Percentiles rank a stretch among this genome's conserved stretches.
Conservation (phyloP, 164 flowering plant species). For the Echeveria elegans region DNA sequence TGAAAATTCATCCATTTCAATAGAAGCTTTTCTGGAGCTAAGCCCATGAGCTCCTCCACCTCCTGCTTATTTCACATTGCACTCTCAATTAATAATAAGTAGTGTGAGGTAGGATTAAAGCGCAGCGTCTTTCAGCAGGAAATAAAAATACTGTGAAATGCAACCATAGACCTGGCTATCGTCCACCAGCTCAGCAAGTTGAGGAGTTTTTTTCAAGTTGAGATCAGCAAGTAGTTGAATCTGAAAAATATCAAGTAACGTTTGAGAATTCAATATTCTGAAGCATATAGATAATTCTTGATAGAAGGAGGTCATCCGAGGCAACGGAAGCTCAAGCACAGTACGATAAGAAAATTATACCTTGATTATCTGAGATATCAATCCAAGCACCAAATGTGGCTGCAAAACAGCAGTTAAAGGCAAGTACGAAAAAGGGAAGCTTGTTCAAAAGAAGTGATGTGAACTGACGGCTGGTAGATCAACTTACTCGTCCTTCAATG, state of each 20-base stretch:
- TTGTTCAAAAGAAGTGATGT: not conserved
- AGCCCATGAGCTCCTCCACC: conserved; percentile 74
- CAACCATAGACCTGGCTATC: conserved; percentile 43
- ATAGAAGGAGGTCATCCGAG: not conserved
- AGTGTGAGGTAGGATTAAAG: not conserved
- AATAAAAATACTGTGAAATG: not conserved
- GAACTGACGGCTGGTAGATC: not conserved
- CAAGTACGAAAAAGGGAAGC: not conserved
- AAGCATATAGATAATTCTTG: not conserved
- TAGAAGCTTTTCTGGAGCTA: conserved; percentile 79
- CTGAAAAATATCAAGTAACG: conserved; percentile 22
- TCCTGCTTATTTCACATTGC: conserved; percentile 38
- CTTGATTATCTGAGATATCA: conserved; percentile 94
- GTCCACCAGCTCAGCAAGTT: conserved; percentile 76
- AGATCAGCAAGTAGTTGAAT: conserved; percentile 90
- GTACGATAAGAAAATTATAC: conserved; percentile 19
- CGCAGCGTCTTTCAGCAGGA: not conserved
- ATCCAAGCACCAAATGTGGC: conserved; percentile 86
- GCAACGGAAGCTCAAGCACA: not conserved
- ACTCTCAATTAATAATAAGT: not conserved
- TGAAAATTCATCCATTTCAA: conserved; percentile 93
- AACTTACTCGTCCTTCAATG: conserved; percentile 85
- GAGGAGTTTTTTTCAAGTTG: conserved; percentile 86
- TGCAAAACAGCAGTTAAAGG: conserved; percentile 26
- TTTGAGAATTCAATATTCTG: not conserved